These are phyloP conservation scores for Leccinum subgranulosum DNA, from an alignment of 768 basidiomycete genomes.

Conservation along the genomic window DNA sequence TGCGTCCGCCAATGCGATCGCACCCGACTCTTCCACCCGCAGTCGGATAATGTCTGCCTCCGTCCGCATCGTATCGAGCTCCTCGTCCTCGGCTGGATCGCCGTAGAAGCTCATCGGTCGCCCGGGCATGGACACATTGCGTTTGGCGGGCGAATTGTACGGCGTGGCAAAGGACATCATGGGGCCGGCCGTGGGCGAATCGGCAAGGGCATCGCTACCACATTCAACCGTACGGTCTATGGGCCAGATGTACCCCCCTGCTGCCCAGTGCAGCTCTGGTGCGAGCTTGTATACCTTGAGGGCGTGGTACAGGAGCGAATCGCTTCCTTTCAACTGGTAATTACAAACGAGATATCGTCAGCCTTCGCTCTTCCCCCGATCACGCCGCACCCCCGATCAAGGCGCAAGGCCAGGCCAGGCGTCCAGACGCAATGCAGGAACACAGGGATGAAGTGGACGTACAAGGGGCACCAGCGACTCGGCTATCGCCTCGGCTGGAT, in stretches of 20 bases:
- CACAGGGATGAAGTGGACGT: constrained; percentile 27
- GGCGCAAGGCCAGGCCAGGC: constrained; percentile 1
- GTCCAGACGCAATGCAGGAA: constrained; percentile 8
- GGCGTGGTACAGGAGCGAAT: constrained; percentile 72
- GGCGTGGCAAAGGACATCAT: constrained; percentile 26
- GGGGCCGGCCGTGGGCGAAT: constrained; percentile 18
- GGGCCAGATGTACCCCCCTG: constrained; percentile 82
- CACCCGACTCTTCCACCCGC: constrained; percentile 67
- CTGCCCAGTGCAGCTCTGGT: constrained; percentile 77
- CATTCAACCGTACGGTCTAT: constrained; percentile 67
- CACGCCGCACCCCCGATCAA: constrained; percentile 7
- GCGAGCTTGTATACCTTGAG: constrained; percentile 72
- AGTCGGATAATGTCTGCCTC: constrained; percentile 41
- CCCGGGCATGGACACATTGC: constrained; percentile 33
- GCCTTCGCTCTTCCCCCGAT: constrained; percentile 9
- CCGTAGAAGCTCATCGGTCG: constrained; percentile 43
- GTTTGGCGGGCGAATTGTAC: constrained; percentile 21
- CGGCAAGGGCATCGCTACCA: constrained; percentile 39
- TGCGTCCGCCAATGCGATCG: constrained; percentile 57
- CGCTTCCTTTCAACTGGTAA: constrained; percentile 71
- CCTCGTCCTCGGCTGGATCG: constrained; percentile 38
- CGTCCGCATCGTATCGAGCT: constrained; percentile 24
- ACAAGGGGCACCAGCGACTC: constrained; percentile 71
- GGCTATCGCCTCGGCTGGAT: constrained; percentile 66
- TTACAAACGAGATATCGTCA: constrained; percentile 6